Evolutionary conservation across 805 yeast species (phyloP), one percentile per base, ranked within the genome.

Genomic region (Nakazawaea pomicola): DNA sequence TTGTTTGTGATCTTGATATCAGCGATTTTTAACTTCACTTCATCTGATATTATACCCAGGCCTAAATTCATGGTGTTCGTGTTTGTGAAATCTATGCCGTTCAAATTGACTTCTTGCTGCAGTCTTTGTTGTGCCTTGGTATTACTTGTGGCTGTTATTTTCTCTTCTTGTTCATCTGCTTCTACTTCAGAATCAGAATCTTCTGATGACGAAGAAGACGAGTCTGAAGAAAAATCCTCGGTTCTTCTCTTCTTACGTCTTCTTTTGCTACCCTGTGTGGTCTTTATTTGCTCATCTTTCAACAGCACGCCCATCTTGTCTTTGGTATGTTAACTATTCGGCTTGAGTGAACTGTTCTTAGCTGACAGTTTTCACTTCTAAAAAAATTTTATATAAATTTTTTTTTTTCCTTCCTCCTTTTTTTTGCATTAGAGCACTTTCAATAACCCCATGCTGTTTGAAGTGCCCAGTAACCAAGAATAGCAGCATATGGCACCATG

Each of bases 221-320:
- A 70, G 32, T 67, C 67, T 14, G 74, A 72, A 0, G 84, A 80
- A 23, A 79, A 76, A 49, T 80, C 88, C 38, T 81, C 87, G 0
- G 91, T 83, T 78, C 90, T 82, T 76, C 89, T 79, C 76, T 81
- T 83, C 73, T 82, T 82, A 54, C 81, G 69, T 47, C 85, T 74
- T 52, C 85, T 69, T 48, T 75, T 67, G 36, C 57, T 63, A 23
- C 51, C 50, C n/a, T 44, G 11, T 12, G 25, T 25, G 8, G 38
- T 35, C 27, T 38, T 38, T 18, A 38, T 21, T 28, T 38, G 41
- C n/a, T 19, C 9, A 19, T 38, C 41, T 19, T 38, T 38, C 11
- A 38, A 19, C 37, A 24, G 37, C n/a, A 28, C 31, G 4, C 41
- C 41, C 41, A 38, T 38, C 8, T 30, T 38, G n/a, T 14, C 15